These are phyloP conservation scores for Camelina sativa DNA, from an alignment of 345 rosid species.

Conservation along the genomic window DNA sequence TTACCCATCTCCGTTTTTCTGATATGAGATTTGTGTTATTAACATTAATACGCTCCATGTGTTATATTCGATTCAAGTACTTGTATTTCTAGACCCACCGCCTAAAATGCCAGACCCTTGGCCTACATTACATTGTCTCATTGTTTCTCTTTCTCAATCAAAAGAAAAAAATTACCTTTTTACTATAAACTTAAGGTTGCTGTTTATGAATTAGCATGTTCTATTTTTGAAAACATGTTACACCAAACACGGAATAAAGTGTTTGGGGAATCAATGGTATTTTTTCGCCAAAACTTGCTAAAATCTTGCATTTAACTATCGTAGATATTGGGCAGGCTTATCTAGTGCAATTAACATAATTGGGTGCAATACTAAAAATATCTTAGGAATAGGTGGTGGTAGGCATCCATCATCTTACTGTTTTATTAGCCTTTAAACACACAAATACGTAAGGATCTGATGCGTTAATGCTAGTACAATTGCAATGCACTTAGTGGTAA, in stretches of 20 bases:
- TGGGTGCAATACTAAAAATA: background rate
- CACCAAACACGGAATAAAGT: background rate
- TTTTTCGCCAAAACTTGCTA: background rate
- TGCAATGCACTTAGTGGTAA: conserved; percentile 1
- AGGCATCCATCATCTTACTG: background rate
- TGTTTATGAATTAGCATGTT: background rate
- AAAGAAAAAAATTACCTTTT: background rate
- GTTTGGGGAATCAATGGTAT: background rate
- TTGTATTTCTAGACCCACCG: background rate
- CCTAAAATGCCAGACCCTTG: conserved; percentile 9
- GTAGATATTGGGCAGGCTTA: too few species aligned
- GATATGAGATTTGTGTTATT: background rate
- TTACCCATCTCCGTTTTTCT: conserved; percentile 8
- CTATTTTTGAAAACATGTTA: background rate
- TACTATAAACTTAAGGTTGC: background rate
- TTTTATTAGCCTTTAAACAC: background rate
- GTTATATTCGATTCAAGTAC: conserved; percentile 2
- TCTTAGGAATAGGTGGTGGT: background rate
- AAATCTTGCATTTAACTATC: background rate
- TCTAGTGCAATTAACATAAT: background rate
- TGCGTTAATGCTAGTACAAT: conserved; percentile 7
- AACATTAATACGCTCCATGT: background rate
- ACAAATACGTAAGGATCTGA: background rate
- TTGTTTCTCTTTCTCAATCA: background rate
- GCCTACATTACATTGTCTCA: background rate